Evolutionary conservation across 2,329 filamentous ascomycete genomes (phyloP).

Genomic region (Pestalotiopsis fici): DNA sequence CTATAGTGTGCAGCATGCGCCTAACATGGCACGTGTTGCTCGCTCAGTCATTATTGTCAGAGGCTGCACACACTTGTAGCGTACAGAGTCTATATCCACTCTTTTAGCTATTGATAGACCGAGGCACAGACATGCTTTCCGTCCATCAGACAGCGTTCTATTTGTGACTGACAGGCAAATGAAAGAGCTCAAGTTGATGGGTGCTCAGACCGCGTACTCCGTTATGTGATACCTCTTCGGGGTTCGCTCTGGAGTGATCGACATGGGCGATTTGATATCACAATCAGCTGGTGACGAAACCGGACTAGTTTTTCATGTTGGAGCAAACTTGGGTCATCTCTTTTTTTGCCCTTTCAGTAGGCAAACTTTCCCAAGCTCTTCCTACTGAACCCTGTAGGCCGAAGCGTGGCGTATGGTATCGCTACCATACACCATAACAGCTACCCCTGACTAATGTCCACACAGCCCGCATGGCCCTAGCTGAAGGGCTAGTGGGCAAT

Average conservation of each 20-base stretch:
- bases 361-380: neutral
- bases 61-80: neutral
- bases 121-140: neutral
- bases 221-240: neutral
- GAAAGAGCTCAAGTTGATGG: neutral
- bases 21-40: neutral
- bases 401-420: neutral
- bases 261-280: neutral
- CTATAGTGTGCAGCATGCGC: neutral
- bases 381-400: too few relatives aligned
- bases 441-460: neutral
- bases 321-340: neutral
- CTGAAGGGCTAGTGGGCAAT: neutral
- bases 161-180: neutral
- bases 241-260: neutral
- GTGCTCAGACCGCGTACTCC: neutral
- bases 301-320: neutral
- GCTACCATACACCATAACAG: neutral
- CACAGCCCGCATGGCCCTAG: neutral
- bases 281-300: neutral
- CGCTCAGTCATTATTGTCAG: neutral
- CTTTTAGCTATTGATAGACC: neutral
- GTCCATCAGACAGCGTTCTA: neutral
- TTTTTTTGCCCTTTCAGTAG: neutral
- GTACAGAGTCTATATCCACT: neutral